phyloP scores from a whole-genome alignment of 176 grass and related monocot species.

The Phoenix dactylifera region DNA sequence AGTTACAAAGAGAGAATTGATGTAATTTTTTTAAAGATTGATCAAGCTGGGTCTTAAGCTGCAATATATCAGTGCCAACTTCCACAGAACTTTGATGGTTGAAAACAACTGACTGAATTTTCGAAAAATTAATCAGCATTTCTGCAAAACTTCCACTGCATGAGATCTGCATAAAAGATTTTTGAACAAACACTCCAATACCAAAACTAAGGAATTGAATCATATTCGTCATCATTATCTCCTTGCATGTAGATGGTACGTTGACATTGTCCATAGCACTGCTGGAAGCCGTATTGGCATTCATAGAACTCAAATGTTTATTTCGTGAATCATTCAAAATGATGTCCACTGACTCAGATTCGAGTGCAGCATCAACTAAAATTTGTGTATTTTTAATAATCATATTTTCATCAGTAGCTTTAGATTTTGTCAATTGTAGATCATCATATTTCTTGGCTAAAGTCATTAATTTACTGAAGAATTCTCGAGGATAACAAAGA shows the following conservation, averaged over 20 bases:
- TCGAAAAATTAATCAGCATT: slow-evolving; percentile 35
- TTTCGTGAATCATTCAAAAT: slow-evolving; percentile 40
- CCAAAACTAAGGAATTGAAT: slow-evolving; percentile 30
- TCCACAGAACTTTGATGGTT: slow-evolving; percentile 27
- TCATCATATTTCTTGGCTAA: slow-evolving; percentile 24
- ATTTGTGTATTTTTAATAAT: slow-evolving; percentile 22
- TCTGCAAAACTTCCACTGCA: slow-evolving; percentile 33
- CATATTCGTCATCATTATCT: slow-evolving; percentile 19
- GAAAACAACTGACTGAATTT: slow-evolving; percentile 44
- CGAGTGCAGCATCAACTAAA: slow-evolving; percentile 35
- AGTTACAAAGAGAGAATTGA: slow-evolving; percentile 44
- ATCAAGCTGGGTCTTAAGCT: slow-evolving; percentile 12
- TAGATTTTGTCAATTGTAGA: neutral
- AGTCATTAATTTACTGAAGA: slow-evolving; percentile 38
- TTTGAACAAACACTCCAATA: slow-evolving; percentile 52
- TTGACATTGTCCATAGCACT: slow-evolving; percentile 29
- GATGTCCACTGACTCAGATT: slow-evolving; percentile 47
- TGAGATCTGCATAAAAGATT: slow-evolving; percentile 39
- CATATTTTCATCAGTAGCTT: slow-evolving; percentile 20
- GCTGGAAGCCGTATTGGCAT: slow-evolving; percentile 16
- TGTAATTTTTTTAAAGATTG: slow-evolving; percentile 19
- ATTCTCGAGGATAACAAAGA: slow-evolving; percentile 46
- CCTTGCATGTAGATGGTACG: slow-evolving; percentile 22
- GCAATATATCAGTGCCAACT: slow-evolving; percentile 17
- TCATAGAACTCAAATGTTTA: slow-evolving; percentile 9